phyloP scores from a whole-genome alignment of 2,329 filamentous ascomycete genomes.

The Penicillium sp. region DNA sequence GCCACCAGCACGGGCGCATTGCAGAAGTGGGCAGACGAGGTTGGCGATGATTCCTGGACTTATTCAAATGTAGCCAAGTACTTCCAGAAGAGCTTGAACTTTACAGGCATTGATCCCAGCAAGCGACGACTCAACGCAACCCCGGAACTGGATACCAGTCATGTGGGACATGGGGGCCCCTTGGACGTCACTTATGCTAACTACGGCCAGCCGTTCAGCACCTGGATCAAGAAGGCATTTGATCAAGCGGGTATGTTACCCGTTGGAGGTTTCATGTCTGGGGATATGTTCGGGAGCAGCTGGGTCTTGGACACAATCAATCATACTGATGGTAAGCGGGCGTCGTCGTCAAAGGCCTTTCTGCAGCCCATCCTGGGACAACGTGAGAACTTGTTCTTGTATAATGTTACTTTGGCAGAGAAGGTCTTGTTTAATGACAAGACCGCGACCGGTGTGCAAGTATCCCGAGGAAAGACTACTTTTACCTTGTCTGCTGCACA shows the following conservation, averaged over 20 bases:
- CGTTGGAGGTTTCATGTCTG: constrained; percentile 29
- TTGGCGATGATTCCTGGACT: constrained; percentile 33
- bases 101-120: constrained; percentile 22
- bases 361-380: constrained; percentile 24
- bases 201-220: constrained; percentile 26
- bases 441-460: constrained; percentile 20
- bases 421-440: constrained; percentile 38
- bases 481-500: not conserved
- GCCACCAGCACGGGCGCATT: constrained; percentile 31
- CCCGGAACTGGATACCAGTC: constrained; percentile 24
- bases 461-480: not conserved
- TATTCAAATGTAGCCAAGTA: constrained; percentile 28
- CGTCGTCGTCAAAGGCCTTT: constrained; percentile 18
- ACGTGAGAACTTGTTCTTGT: constrained; percentile 31
- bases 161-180: constrained; percentile 23
- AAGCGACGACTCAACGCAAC: constrained; percentile 22
- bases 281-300: constrained; percentile 22
- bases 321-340: constrained; percentile 23
- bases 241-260: constrained; percentile 28
- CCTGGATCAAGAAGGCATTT: constrained; percentile 28
- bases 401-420: constrained; percentile 33
- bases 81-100: constrained; percentile 27
- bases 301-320: constrained; percentile 34
- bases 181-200: constrained; percentile 35
- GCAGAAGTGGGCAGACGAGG: constrained; percentile 37